Evolutionary conservation across 345 rosid species (phyloP), one percentile per base, ranked within the genome.

Genomic region (Mangifera indica): DNA sequence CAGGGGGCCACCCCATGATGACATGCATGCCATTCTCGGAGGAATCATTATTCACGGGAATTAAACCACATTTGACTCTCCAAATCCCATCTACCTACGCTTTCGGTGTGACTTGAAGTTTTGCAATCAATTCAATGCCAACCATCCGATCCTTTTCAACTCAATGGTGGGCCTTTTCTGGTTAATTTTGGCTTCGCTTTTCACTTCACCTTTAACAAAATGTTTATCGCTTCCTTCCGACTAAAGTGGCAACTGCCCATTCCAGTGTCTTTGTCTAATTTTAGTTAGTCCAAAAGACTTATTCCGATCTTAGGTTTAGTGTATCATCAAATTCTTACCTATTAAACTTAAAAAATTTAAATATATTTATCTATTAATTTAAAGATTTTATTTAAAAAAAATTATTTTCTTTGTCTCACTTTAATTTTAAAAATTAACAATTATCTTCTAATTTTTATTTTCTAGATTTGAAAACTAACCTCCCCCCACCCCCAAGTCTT

Each of bases 21-120:
- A 57, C 24, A 62, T 76, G 82, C 80, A 79, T 67, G 77, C 80
- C 72, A 70, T 69, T 76, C 76, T 67, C 32, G 78, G 72, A 58
- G 67, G 72, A 61, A 69, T 76, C 71, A 79, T 73, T 63, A 74
- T 57, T 67, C 24, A 55, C 45, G 65, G 64, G 75, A 76, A 34
- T 62, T 1, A 29, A 29, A 29, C 2, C 32, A 29, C 32, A 29
- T 29, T 29, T 81, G 80, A 49, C 53, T 18, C 20, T 15, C 15
- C 15, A n/a, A 18, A 13, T 4, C 15, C 80, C 76, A 76, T 76
- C 67, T 29, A 58, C 26, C 67, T 29, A 58, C 26, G 21, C 80
- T 78, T 78, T 81, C 82, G 85, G 85, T 70, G 84, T 52, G 60
- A 57, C 22, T 45, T 25, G 15, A 63, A 54, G 25, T 22, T 34